These are phyloP conservation scores for Dactylis glomerata DNA, from an alignment of 176 grass and related monocot genomes.

Conservation along the genomic window DNA sequence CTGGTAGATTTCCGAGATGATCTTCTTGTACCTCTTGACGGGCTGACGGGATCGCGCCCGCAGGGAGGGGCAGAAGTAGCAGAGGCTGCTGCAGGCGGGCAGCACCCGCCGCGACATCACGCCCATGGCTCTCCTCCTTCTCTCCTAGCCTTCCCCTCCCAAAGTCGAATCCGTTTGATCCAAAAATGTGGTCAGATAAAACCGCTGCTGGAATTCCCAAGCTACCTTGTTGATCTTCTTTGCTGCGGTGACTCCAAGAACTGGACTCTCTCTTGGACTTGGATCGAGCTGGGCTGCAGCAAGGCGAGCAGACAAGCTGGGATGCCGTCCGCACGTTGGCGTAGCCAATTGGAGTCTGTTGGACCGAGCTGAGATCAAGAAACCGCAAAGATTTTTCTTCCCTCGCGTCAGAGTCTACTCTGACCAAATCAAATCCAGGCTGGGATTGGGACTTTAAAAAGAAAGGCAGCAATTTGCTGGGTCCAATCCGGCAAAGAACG, in stretches of 20 bases:
- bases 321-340: background rate
- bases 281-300: background rate
- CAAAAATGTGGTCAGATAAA: background rate
- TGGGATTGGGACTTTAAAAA: background rate
- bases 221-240: background rate
- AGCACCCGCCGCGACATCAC: conserved; percentile 81
- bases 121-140: conserved; percentile 46
- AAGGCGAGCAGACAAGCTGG: background rate
- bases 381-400: background rate
- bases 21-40: conserved; percentile 93
- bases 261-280: background rate
- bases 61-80: conserved; percentile 85
- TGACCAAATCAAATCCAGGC: conserved; percentile 30
- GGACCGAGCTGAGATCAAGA: conserved; percentile 10
- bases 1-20: conserved; percentile 74
- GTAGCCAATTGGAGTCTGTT: conserved; percentile 8
- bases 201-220: background rate
- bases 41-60: conserved; percentile 78
- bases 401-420: background rate
- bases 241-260: background rate
- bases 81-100: conserved; percentile 81
- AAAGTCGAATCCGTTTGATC: background rate
- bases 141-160: background rate
- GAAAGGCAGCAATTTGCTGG: background rate
- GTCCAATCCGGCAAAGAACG: conserved; percentile 23